A percentile compares a stretch with the other conserved stretches of the same genome.
phyloP scores from a whole-genome alignment of 2,329 filamentous ascomycete species.

The Penicillium sp. region DNA sequence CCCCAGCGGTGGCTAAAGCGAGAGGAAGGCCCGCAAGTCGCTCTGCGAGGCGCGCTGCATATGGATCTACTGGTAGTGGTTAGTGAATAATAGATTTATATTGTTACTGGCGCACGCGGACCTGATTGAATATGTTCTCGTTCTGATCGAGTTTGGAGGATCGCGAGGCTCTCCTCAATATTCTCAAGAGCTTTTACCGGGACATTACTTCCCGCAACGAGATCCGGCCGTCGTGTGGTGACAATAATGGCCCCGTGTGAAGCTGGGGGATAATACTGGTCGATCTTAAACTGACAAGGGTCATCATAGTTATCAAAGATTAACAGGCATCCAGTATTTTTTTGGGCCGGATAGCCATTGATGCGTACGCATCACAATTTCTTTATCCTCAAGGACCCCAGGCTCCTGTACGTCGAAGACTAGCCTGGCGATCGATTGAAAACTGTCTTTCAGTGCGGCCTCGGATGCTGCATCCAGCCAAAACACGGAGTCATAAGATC shows the following conservation, averaged over 20 bases:
- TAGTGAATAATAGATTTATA: too few species aligned
- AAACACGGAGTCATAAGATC: background rate
- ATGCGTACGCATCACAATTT: background rate
- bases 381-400: background rate
- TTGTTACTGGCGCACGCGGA: too few species aligned
- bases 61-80: background rate
- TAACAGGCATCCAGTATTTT: constrained; percentile 23
- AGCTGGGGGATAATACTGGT: constrained; percentile 12
- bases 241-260: constrained; percentile 21
- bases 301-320: constrained; percentile 27
- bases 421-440: background rate
- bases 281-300: constrained; percentile 9
- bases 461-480: constrained; percentile 4
- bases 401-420: background rate
- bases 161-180: background rate
- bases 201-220: background rate
- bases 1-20: background rate
- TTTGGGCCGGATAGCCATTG: constrained; percentile 16
- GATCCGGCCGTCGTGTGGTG: constrained; percentile 15
- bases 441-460: constrained; percentile 1
- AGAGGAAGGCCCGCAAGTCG: constrained; percentile 4
- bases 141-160: constrained; percentile 3
- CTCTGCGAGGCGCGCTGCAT: background rate
- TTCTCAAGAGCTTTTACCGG: constrained; percentile 1
- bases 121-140: constrained; percentile 4